A percentile compares a stretch with the other conserved stretches of the same genome.
These are phyloP conservation scores for Sophora flavescens DNA, from an alignment of 306 rosid genomes.

Conservation along the genomic window DNA sequence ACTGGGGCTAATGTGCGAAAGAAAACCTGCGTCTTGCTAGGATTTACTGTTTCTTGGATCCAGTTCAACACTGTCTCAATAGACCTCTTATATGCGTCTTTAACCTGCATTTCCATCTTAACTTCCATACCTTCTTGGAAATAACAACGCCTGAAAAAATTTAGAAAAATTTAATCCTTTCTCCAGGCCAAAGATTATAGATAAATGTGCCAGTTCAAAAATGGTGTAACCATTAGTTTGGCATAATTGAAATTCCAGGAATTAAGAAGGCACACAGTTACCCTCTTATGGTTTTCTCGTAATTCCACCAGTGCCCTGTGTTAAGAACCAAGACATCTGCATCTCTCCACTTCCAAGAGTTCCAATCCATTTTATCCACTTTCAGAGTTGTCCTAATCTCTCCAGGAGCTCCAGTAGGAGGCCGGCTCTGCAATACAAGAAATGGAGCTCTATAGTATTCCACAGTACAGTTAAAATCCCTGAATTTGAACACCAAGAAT, in stretches of 20 bases:
- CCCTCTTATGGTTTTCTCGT: constrained; percentile 93
- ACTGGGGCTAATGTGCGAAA: constrained; percentile 86
- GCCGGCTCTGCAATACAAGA: constrained; percentile 83
- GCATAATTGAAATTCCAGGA: background rate
- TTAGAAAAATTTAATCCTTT: constrained; percentile 15
- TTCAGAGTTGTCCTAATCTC: constrained; percentile 69
- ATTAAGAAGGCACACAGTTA: constrained; percentile 37
- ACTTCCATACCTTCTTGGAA: constrained; percentile 79
- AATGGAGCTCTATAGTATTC: constrained; percentile 91
- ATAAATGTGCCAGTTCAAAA: background rate
- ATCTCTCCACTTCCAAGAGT: constrained; percentile 74
- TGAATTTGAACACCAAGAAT: constrained; percentile 81
- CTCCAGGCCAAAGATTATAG: background rate
- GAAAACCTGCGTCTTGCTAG: constrained; percentile 71
- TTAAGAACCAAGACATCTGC: constrained; percentile 83
- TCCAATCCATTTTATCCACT: constrained; percentile 89
- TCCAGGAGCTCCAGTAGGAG: constrained; percentile 63
- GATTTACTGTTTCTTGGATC: constrained; percentile 61
- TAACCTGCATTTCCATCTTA: constrained; percentile 71
- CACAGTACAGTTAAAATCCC: constrained; percentile 74
- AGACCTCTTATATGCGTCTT: constrained; percentile 72
- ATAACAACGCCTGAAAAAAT: constrained; percentile 78
- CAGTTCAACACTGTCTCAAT: constrained; percentile 73
- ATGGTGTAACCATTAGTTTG: constrained; percentile 1
- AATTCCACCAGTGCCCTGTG: constrained; percentile 99